phyloP scores from a whole-genome alignment of 2,329 filamentous ascomycete genomes.

The Aspergillus latus region DNA sequence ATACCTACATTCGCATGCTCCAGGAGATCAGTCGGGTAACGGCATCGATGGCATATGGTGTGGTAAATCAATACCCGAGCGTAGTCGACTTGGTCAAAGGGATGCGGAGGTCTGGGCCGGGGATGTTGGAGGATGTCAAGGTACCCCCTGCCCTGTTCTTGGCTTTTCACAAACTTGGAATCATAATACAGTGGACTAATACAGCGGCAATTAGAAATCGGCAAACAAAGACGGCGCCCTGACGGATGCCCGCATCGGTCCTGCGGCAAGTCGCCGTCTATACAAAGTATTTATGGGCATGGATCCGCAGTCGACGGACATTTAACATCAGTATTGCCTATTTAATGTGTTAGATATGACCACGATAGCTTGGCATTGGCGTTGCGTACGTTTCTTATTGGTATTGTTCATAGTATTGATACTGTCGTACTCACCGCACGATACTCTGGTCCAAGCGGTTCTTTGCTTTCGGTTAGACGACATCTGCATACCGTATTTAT shows the following conservation, averaged over 20 bases:
- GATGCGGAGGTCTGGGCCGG: conserved; percentile 59
- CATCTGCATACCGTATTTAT: too few species aligned
- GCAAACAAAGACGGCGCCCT: conserved; percentile 49
- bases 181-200: not conserved
- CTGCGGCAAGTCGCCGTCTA: conserved; percentile 48
- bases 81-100: conserved; percentile 60
- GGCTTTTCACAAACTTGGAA: too few species aligned
- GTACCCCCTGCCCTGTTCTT: conserved; percentile 23
- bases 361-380: not conserved
- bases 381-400: not conserved
- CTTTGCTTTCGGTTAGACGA: too few species aligned
- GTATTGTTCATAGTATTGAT: not conserved
- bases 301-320: conserved; percentile 47
- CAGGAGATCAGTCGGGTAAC: conserved; percentile 73
- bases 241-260: conserved; percentile 48
- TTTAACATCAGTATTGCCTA: conserved; percentile 22
- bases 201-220: conserved; percentile 40
- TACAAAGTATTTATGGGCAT: conserved; percentile 52
- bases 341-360: not conserved
- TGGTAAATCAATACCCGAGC: conserved; percentile 60
- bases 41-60: conserved; percentile 68
- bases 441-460: too few species aligned
- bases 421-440: too few species aligned
- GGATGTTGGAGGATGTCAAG: conserved; percentile 61
- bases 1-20: conserved; percentile 73